phyloP scores from a whole-genome alignment of 2,329 filamentous ascomycete genomes.

The Xylariaceae sp. region DNA sequence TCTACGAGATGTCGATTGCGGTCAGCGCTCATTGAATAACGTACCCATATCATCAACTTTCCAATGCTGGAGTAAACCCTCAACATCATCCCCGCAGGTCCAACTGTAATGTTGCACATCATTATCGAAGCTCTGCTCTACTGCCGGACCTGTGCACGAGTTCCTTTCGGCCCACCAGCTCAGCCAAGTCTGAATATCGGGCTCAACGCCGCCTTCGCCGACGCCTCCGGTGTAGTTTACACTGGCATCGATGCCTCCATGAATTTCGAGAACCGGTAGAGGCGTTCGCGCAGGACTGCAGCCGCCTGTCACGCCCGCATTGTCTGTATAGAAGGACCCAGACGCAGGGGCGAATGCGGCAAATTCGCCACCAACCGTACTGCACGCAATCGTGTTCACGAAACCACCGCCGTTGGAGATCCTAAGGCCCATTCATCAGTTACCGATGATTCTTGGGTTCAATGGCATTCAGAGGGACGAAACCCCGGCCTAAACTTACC shows the following conservation, averaged over 20 bases:
- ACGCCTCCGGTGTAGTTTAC: slow-evolving; percentile 41
- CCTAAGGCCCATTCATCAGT: slow-evolving; percentile 9
- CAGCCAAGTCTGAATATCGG: slow-evolving; percentile 39
- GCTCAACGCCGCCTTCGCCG: slow-evolving; percentile 39
- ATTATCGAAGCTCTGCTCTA: slow-evolving; percentile 33
- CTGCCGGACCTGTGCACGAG: slow-evolving; percentile 32
- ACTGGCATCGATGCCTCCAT: slow-evolving; percentile 40
- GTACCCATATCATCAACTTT: slow-evolving; percentile 40
- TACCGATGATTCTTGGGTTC: not conserved
- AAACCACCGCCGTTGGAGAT: slow-evolving; percentile 47
- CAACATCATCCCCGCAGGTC: slow-evolving; percentile 34
- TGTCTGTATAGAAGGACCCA: slow-evolving; percentile 43
- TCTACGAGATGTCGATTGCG: too few species aligned
- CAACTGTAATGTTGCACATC: slow-evolving; percentile 42
- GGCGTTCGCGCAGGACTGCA: slow-evolving; percentile 37
- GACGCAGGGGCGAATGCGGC: slow-evolving; percentile 43
- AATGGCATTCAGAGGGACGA: not conserved
- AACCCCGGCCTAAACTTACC: slow-evolving; percentile 18
- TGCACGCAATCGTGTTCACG: slow-evolving; percentile 44
- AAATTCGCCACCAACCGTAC: slow-evolving; percentile 38
- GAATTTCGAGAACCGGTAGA: slow-evolving; percentile 42
- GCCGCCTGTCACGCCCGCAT: slow-evolving; percentile 27
- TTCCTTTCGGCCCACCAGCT: slow-evolving; percentile 40
- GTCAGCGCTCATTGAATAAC: slow-evolving; percentile 6
- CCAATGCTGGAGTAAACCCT: slow-evolving; percentile 40